phyloP scores from a whole-genome alignment of 495 filamentous ascomycete genomes.

The Glutinoglossum americanum region DNA sequence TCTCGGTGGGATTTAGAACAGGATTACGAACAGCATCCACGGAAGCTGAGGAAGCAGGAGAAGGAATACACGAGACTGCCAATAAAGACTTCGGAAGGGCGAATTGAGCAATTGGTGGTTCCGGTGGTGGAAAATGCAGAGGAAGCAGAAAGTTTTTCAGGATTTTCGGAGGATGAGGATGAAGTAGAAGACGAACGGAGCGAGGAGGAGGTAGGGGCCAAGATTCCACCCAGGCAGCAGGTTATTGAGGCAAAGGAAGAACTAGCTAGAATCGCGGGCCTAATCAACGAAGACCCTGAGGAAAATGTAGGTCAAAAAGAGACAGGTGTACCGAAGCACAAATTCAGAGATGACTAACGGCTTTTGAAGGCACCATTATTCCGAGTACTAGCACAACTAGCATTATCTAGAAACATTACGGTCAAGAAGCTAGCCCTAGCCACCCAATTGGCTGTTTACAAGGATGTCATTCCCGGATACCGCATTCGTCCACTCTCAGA shows the following conservation, averaged over 20 bases:
- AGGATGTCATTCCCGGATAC: slow-evolving; percentile 89
- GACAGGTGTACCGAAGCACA: neutral
- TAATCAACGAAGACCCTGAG: slow-evolving; percentile 83
- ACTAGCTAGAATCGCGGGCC: slow-evolving; percentile 55
- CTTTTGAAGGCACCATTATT: slow-evolving; percentile 19
- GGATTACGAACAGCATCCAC: slow-evolving; percentile 60
- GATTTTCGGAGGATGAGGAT: slow-evolving; percentile 25
- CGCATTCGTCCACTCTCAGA: slow-evolving; percentile 67
- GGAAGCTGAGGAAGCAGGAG: slow-evolving; percentile 49
- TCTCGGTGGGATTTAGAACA: slow-evolving; percentile 74
- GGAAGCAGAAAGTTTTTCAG: slow-evolving; percentile 28
- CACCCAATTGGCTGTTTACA: slow-evolving; percentile 78
- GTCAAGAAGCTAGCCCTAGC: slow-evolving; percentile 69
- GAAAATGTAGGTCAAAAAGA: slow-evolving; percentile 34
- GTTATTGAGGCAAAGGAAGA: slow-evolving; percentile 81
- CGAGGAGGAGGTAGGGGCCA: slow-evolving; percentile 26
- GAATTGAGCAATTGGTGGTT: slow-evolving; percentile 36
- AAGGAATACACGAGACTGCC: slow-evolving; percentile 57
- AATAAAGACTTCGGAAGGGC: slow-evolving; percentile 58
- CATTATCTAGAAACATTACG: slow-evolving; percentile 40
- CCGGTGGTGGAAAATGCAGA: slow-evolving; percentile 23
- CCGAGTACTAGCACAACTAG: slow-evolving; percentile 54
- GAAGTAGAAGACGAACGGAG: slow-evolving; percentile 17
- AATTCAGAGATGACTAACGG: neutral
- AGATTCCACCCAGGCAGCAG: slow-evolving; percentile 50